Conservation (phyloP, 2,329 filamentous ascomycete genomes). For the Verticillium alfalfae region DNA sequence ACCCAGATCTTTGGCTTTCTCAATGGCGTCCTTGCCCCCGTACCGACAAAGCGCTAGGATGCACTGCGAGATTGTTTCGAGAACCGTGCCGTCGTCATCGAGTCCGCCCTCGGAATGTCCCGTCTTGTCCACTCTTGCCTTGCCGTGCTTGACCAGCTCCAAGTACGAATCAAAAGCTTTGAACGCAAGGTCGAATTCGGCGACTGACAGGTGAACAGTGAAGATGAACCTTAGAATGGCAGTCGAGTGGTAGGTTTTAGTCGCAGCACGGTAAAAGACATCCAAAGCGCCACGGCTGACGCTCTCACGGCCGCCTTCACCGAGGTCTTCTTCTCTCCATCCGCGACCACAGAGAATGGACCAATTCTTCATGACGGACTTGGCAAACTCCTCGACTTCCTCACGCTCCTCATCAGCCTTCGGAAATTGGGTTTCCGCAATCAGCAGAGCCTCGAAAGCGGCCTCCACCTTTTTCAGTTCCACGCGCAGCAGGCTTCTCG, state of each 20-base stretch:
- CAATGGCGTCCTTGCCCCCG: constrained; percentile 66
- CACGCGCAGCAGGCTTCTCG: constrained; percentile 59
- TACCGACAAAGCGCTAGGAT: constrained; percentile 79
- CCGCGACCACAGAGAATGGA: constrained; percentile 68
- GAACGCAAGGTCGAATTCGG: constrained; percentile 87
- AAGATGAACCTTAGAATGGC: constrained; percentile 82
- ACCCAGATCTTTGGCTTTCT: constrained; percentile 71
- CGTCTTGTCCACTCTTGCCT: constrained; percentile 75
- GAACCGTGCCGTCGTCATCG: constrained; percentile 70
- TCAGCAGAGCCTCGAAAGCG: constrained; percentile 72
- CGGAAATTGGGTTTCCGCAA: constrained; percentile 78
- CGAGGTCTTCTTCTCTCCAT: constrained; percentile 78
- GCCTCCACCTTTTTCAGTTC: constrained; percentile 77
- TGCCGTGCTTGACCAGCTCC: constrained; percentile 79
- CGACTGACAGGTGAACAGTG: constrained; percentile 76
- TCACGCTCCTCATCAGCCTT: constrained; percentile 72
- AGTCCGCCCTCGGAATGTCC: constrained; percentile 65
- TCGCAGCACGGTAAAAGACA: constrained; percentile 83
- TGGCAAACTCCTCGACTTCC: constrained; percentile 78
- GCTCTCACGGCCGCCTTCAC: constrained; percentile 70
- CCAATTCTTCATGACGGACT: constrained; percentile 82
- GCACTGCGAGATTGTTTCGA: constrained; percentile 75
- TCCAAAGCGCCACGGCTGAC: constrained; percentile 75
- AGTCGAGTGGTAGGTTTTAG: constrained; percentile 93
- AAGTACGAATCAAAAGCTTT: constrained; percentile 90